A percentile compares a stretch with the other conserved stretches of the same genome.
These are phyloP conservation scores for Halophytophthora batemanensis DNA, from an alignment of 352 stramenopile genomes.

Conservation along the genomic window DNA sequence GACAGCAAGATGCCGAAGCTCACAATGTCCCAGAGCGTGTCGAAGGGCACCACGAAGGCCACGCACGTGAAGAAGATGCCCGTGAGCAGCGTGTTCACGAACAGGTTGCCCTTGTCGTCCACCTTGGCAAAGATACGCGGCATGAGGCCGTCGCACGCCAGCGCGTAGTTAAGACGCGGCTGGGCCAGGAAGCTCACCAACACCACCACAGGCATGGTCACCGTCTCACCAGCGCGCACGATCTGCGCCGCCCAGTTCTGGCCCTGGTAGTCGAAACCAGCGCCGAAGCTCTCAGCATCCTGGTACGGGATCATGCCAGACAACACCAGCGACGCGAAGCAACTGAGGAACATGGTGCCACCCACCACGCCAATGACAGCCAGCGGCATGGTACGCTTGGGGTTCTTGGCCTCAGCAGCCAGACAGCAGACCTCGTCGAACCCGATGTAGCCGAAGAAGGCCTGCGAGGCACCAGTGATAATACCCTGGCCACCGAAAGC, in stretches of 20 bases:
- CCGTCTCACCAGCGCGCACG: slow-evolving; percentile 51
- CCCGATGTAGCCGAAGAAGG: slow-evolving; percentile 93
- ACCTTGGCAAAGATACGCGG: slow-evolving; percentile 88
- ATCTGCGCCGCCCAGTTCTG: slow-evolving; percentile 46
- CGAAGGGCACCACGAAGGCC: slow-evolving; percentile 74
- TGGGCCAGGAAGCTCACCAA: slow-evolving; percentile 92
- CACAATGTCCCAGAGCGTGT: slow-evolving; percentile 84
- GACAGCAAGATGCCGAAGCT: slow-evolving; percentile 87
- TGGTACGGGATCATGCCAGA: slow-evolving; percentile 63
- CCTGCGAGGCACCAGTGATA: slow-evolving; percentile 75
- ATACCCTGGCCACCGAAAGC: slow-evolving; percentile 54
- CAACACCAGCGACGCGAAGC: slow-evolving; percentile 82
- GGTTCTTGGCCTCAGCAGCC: slow-evolving; percentile 77
- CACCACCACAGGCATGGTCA: slow-evolving; percentile 93
- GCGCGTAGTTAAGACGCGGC: slow-evolving; percentile 90
- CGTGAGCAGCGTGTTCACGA: slow-evolving; percentile 70
- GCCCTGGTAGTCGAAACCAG: slow-evolving; percentile 38
- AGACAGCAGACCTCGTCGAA: slow-evolving; percentile 94
- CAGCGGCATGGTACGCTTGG: slow-evolving; percentile 71
- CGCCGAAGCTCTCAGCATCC: slow-evolving; percentile 34
- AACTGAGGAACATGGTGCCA: slow-evolving; percentile 72
- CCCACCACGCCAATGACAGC: slow-evolving; percentile 80
- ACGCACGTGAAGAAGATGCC: slow-evolving; percentile 66
- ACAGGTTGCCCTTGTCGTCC: slow-evolving; percentile 77
- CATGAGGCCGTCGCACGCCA: slow-evolving; percentile 92